Conservation (phyloP, 257 asterid genomes). For the Sherardia arvensis region DNA sequence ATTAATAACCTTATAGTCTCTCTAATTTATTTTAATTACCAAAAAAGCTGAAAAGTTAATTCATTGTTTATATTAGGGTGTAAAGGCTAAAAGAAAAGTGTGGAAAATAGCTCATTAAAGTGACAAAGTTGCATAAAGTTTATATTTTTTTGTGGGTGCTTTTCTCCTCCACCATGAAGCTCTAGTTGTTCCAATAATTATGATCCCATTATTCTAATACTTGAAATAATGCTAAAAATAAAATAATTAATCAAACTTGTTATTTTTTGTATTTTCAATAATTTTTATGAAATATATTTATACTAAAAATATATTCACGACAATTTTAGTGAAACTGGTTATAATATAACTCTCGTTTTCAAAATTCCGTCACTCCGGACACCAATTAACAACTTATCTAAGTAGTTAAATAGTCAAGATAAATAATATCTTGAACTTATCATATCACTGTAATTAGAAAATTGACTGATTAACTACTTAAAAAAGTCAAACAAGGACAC, state of each 20-base stretch:
- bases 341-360: too few species aligned
- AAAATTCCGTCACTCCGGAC: too few species aligned
- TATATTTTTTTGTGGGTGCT: not conserved
- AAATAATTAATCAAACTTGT: too few species aligned
- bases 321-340: too few species aligned
- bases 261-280: too few species aligned
- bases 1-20: not conserved
- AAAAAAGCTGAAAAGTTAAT: not conserved
- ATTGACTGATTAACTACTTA: too few species aligned
- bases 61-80: not conserved
- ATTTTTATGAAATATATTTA: too few species aligned
- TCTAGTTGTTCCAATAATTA: not conserved
- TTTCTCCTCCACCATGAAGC: constrained; percentile 4
- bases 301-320: too few species aligned
- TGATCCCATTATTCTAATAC: not conserved
- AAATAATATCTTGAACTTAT: not conserved
- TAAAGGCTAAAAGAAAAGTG: not conserved
- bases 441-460: too few species aligned
- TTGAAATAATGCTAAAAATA: too few species aligned
- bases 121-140: not conserved
- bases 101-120: not conserved
- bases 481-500: not conserved
- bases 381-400: too few species aligned
- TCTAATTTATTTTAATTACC: not conserved
- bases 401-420: not conserved